A percentile compares a stretch with the other conserved stretches of the same genome.
Evolutionary conservation across 2,329 filamentous ascomycete genomes (phyloP).

Genomic region (Furcasterigmium furcatum): DNA sequence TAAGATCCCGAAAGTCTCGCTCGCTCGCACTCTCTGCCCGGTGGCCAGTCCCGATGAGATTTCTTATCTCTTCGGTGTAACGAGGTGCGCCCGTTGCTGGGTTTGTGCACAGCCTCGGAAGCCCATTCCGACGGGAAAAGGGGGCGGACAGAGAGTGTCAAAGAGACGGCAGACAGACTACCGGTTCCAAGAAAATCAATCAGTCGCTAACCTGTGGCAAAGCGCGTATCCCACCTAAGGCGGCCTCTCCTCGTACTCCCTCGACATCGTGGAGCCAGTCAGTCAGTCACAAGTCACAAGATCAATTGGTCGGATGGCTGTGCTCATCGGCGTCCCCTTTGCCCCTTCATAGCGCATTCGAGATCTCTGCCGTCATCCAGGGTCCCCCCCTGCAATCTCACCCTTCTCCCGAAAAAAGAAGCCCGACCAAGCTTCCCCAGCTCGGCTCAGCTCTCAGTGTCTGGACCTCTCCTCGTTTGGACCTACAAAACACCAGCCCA

Average conservation of each 20-base stretch:
- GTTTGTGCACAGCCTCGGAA: no score
- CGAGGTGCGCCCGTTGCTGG: no score
- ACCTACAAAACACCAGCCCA: background rate
- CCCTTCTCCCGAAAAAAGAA: background rate
- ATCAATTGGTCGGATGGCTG: conserved; percentile 11
- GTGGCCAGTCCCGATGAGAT: background rate
- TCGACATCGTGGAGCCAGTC: background rate
- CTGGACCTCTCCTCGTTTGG: no score
- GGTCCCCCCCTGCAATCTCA: conserved; percentile 1
- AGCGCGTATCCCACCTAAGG: no score
- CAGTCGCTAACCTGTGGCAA: no score
- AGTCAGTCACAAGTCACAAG: background rate
- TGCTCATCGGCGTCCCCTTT: conserved; percentile 11
- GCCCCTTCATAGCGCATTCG: conserved; percentile 1
- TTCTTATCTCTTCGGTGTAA: background rate
- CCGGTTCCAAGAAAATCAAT: no score
- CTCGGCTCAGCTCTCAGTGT: no score
- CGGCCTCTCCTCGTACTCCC: background rate
- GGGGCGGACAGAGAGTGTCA: no score
- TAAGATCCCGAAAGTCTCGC: conserved; percentile 1
- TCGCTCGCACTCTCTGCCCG: background rate
- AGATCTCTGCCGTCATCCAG: background rate
- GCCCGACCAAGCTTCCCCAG: no score
- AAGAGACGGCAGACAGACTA: no score
- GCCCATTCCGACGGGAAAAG: background rate